A percentile compares a stretch with the other conserved stretches of the same genome.
Conservation (phyloP, 805 yeast genomes). For the Monosporozyma unispora region DNA sequence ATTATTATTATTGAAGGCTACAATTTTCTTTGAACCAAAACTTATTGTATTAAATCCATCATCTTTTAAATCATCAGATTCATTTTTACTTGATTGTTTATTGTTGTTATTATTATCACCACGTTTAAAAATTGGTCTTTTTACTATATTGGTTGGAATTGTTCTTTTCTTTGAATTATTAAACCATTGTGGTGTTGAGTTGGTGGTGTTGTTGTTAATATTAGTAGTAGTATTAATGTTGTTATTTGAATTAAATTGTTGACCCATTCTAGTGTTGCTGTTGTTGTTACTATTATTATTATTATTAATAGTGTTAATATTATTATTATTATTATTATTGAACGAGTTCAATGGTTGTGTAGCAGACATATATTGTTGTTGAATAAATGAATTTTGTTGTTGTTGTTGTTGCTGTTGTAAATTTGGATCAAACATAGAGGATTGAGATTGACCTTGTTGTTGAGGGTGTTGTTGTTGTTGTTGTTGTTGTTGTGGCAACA, state of each 20-base stretch:
- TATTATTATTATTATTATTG: not conserved
- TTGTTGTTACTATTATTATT: not conserved
- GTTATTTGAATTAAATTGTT: not conserved
- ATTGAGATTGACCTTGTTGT: not conserved
- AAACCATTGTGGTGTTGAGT: conserved; percentile 31
- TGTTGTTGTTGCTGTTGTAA: conserved; percentile 1
- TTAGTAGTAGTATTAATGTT: not conserved
- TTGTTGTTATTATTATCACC: not conserved
- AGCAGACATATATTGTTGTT: conserved; percentile 1
- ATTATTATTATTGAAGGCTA: conserved; percentile 7
- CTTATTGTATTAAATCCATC: conserved; percentile 31
- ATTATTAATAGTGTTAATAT: not conserved
- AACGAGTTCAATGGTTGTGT: not conserved
- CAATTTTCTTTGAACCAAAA: conserved; percentile 32
- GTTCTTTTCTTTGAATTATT: conserved; percentile 38
- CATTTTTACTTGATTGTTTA: not conserved
- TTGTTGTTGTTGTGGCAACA: not conserved
- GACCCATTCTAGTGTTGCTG: not conserved
- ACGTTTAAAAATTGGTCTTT: conserved; percentile 28
- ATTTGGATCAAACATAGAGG: not conserved
- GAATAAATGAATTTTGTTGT: not conserved
- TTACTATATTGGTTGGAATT: conserved; percentile 40
- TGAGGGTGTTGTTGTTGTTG: not conserved
- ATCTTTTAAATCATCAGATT: not conserved
- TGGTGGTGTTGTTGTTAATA: not conserved